Evolutionary conservation across 495 filamentous ascomycete species (phyloP).

Genomic region (Polyplosphaeria fusca): DNA sequence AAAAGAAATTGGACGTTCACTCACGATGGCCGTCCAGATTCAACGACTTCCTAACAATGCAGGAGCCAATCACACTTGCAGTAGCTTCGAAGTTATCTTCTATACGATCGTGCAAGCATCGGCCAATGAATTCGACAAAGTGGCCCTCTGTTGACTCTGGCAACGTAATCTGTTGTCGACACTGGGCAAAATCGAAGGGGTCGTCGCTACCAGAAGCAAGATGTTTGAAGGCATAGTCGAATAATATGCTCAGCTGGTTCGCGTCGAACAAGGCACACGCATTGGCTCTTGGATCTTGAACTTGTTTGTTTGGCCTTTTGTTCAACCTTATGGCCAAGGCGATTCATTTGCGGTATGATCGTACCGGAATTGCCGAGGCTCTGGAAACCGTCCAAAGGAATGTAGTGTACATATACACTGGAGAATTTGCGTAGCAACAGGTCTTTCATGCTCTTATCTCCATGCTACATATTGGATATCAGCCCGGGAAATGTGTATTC

Average conservation of each 20-base stretch:
- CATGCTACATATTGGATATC: background rate
- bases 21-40: background rate
- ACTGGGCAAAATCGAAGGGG: background rate
- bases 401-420: background rate
- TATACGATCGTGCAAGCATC: background rate
- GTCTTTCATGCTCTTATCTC: background rate
- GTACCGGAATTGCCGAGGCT: background rate
- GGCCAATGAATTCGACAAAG: background rate
- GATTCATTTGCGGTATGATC: background rate
- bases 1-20: background rate
- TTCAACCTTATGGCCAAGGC: background rate
- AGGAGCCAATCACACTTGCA: background rate
- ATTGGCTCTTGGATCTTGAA: background rate
- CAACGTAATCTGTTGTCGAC: background rate
- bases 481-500: background rate
- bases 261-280: background rate
- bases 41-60: background rate
- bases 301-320: background rate
- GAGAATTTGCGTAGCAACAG: background rate
- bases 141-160: background rate
- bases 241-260: background rate
- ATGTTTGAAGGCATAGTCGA: slow-evolving; percentile 1
- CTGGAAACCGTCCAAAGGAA: background rate
- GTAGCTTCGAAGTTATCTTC: background rate
- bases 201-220: background rate